phyloP scores from a whole-genome alignment of 2,329 filamentous ascomycete genomes.

The Geosmithia flava region DNA sequence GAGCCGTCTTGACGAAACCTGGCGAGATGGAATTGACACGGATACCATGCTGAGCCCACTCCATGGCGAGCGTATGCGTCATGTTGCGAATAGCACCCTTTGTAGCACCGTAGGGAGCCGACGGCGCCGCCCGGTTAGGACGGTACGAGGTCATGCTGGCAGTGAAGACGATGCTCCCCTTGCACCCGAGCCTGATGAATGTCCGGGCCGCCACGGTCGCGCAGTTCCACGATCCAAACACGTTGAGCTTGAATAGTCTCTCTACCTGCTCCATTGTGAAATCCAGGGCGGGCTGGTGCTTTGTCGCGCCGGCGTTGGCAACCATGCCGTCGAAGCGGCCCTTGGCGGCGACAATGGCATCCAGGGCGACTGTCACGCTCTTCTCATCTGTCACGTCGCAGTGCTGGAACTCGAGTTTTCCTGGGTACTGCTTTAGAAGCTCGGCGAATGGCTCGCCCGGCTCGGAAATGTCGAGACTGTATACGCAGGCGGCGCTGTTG shows the following conservation, averaged over 20 bases:
- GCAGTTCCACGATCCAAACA: constrained; percentile 30
- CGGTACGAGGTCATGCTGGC: constrained; percentile 33
- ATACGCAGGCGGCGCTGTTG: constrained; percentile 23
- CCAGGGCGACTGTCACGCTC: constrained; percentile 24
- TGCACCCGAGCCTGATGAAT: constrained; percentile 19
- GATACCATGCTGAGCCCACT: constrained; percentile 32
- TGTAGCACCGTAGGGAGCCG: constrained; percentile 31
- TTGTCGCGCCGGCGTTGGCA: constrained; percentile 34
- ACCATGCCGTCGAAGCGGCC: constrained; percentile 34
- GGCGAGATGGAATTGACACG: constrained; percentile 34
- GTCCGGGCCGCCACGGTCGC: constrained; percentile 29
- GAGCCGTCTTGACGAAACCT: constrained; percentile 27
- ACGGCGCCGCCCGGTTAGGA: constrained; percentile 35
- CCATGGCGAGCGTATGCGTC: constrained; percentile 28
- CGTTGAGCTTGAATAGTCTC: constrained; percentile 31
- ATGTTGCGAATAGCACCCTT: constrained; percentile 29
- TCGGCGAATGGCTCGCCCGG: constrained; percentile 10
- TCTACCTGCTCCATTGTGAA: constrained; percentile 16
- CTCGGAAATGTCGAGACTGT: constrained; percentile 13
- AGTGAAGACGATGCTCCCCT: constrained; percentile 28
- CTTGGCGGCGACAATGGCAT: constrained; percentile 21
- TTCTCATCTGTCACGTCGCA: constrained; percentile 31
- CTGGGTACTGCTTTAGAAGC: constrained; percentile 25
- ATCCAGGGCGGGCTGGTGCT: constrained; percentile 34
- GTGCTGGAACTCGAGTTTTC: constrained; percentile 27